Percentiles rank a stretch among this genome's conserved stretches.
These are phyloP conservation scores for Streptanthus diversifolius DNA, from an alignment of 345 rosid species.

Conservation along the genomic window DNA sequence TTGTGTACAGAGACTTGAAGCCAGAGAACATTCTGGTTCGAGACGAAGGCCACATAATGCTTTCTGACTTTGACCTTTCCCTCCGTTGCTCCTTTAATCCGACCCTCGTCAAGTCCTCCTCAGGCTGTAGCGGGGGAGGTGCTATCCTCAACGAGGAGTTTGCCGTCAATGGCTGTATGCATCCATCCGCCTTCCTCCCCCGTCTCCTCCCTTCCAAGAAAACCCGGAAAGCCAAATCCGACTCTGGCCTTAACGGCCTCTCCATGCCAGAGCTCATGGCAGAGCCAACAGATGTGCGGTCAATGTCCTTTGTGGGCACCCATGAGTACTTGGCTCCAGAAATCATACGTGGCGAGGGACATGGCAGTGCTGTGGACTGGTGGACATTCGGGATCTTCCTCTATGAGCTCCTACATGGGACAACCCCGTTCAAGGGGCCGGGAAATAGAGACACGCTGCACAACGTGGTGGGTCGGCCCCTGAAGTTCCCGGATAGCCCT, in stretches of 20 bases:
- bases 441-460: constrained; percentile 88
- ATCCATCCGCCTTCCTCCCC: constrained; percentile 76
- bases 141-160: constrained; percentile 64
- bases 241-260: constrained; percentile 56
- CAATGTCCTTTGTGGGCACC: constrained; percentile 95
- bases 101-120: constrained; percentile 80
- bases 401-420: constrained; percentile 78
- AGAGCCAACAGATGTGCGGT: constrained; percentile 82
- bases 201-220: constrained; percentile 79
- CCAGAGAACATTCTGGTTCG: constrained; percentile 88
- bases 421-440: constrained; percentile 86
- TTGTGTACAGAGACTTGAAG: constrained; percentile 87
- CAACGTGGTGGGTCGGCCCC: constrained; percentile 88
- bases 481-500: constrained; percentile 73
- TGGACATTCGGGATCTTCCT: constrained; percentile 94
- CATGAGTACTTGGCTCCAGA: constrained; percentile 93
- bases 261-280: constrained; percentile 89
- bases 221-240: constrained; percentile 86
- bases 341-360: constrained; percentile 92
- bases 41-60: constrained; percentile 92
- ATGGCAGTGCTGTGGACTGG: constrained; percentile 98
- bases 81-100: constrained; percentile 86
- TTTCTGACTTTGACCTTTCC: constrained; percentile 84
- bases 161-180: constrained; percentile 72
- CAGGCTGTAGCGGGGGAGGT: constrained; percentile 40